Conservation (phyloP, 257 asterid species). For the Eustoma russellianum region DNA sequence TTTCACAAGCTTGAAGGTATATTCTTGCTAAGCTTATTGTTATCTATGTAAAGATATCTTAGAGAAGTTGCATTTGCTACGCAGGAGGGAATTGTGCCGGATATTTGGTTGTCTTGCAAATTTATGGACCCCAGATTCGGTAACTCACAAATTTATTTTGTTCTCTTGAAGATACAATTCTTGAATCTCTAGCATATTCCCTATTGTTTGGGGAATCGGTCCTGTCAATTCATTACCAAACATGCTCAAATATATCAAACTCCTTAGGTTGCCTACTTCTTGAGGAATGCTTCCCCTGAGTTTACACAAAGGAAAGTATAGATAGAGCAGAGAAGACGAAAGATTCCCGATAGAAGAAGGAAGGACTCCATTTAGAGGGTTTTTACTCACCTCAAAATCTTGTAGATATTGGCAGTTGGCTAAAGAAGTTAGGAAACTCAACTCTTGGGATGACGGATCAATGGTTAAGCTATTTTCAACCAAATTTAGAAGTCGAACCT, state of each 20-base stretch:
- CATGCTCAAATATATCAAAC: not conserved
- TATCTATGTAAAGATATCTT: too few species aligned
- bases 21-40: too few species aligned
- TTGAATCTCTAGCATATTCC: not conserved
- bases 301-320: not conserved
- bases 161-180: not conserved
- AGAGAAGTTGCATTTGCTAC: not conserved
- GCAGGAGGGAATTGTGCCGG: not conserved
- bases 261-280: not conserved
- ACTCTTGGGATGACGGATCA: not conserved
- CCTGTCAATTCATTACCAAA: slow-evolving; percentile 1
- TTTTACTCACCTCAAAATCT: not conserved
- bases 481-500: not conserved
- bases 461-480: not conserved
- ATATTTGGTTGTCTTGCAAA: not conserved
- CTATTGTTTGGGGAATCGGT: not conserved
- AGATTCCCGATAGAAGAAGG: not conserved
- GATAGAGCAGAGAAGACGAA: not conserved
- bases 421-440: not conserved
- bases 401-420: not conserved
- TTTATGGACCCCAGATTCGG: not conserved
- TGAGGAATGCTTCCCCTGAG: not conserved
- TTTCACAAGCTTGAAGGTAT: too few species aligned
- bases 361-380: not conserved
- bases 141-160: not conserved